phyloP scores from a whole-genome alignment of 176 grass and related monocot species.

The Themeda triandra region DNA sequence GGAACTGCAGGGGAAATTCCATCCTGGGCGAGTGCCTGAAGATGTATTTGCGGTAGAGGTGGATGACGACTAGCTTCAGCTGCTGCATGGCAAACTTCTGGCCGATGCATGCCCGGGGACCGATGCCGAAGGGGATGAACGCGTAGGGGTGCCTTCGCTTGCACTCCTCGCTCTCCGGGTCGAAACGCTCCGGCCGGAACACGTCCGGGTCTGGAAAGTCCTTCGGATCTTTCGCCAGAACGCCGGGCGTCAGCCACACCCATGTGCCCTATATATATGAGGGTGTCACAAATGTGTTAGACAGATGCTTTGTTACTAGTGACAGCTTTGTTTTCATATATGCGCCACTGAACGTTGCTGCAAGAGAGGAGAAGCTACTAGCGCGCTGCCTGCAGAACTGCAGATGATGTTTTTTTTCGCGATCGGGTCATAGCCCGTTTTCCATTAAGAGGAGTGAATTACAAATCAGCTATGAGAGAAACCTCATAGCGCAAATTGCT shows the following conservation, averaged over 20 bases:
- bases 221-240: constrained; percentile 53
- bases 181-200: constrained; percentile 54
- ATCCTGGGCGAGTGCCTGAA: too few relatives aligned
- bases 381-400: neutral
- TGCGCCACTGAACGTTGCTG: neutral
- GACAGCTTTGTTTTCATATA: neutral
- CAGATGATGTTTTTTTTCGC: neutral
- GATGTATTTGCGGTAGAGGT: constrained; percentile 35
- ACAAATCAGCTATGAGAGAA: too few relatives aligned
- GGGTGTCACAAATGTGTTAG: neutral
- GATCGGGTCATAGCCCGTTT: too few relatives aligned
- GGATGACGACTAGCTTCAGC: constrained; percentile 47
- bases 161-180: constrained; percentile 44
- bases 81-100: constrained; percentile 70
- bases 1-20: too few relatives aligned
- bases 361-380: too few relatives aligned
- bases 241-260: constrained; percentile 62
- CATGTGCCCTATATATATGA: constrained; percentile 46
- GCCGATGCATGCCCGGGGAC: constrained; percentile 55
- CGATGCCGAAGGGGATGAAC: constrained; percentile 70
- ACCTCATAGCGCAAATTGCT: too few relatives aligned
- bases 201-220: constrained; percentile 44
- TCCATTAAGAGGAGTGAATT: too few relatives aligned
- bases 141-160: constrained; percentile 58
- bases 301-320: neutral